Percentiles rank a stretch among this genome's conserved stretches.
Evolutionary conservation across 139 green algal genomes (phyloP).

Genomic region (Coccomyxa sp.): DNA sequence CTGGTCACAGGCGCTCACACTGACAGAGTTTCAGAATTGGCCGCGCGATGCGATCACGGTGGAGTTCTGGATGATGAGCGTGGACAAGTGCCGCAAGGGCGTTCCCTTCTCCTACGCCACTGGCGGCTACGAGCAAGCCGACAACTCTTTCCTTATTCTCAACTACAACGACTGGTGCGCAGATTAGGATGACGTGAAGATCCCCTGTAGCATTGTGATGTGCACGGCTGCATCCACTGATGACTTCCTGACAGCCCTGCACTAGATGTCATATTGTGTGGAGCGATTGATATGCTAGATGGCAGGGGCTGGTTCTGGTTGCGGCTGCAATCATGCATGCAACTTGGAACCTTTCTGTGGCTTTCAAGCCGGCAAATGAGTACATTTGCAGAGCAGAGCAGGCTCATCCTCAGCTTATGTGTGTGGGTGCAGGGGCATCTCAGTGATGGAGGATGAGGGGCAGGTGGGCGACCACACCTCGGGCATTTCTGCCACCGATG

Average conservation of each 20-base stretch:
- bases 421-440: slow-evolving; percentile 42
- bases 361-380: not conserved
- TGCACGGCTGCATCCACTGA: too few relatives aligned
- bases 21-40: slow-evolving; percentile 69
- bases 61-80: slow-evolving; percentile 85
- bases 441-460: slow-evolving; percentile 88
- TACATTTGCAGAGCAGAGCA: not conserved
- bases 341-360: not conserved
- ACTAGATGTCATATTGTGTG: too few relatives aligned
- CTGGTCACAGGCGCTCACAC: slow-evolving; percentile 61
- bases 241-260: too few relatives aligned
- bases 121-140: slow-evolving; percentile 48
- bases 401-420: not conserved
- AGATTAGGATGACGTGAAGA: not conserved
- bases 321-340: too few relatives aligned
- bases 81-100: slow-evolving; percentile 39
- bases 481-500: slow-evolving; percentile 60
- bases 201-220: too few relatives aligned
- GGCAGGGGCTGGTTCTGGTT: too few relatives aligned
- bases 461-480: slow-evolving; percentile 59
- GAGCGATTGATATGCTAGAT: too few relatives aligned
- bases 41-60: slow-evolving; percentile 68
- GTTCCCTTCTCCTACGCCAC: slow-evolving; percentile 43
- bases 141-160: slow-evolving; percentile 86
- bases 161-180: slow-evolving; percentile 79